A percentile compares a stretch with the other conserved stretches of the same genome.
Evolutionary conservation across 1,139 yeast genomes (phyloP).

Genomic region (Hemisphaericaspora xylofermentans): DNA sequence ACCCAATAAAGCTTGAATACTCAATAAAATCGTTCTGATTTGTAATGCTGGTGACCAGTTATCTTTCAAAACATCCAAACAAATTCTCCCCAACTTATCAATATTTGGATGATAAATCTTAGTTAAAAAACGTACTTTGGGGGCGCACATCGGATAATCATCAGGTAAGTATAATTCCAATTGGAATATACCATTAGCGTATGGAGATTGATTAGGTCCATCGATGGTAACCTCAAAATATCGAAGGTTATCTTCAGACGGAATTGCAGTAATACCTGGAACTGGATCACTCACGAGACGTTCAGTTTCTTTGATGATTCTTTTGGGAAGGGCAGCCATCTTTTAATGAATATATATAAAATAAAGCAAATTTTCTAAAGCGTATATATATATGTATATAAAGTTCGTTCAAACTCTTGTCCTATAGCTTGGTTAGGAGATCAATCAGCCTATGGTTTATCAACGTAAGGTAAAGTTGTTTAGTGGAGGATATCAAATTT

Average conservation of each 20-base stretch:
- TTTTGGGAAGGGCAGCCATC: conserved; percentile 75
- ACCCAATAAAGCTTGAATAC: conserved; percentile 90
- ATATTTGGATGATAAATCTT: conserved; percentile 96
- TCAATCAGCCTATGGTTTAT: neutral
- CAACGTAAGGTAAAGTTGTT: neutral
- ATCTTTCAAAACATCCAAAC: conserved; percentile 89
- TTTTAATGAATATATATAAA: neutral
- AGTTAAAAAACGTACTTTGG: conserved; percentile 88
- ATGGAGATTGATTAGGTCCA: conserved; percentile 87
- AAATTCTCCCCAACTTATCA: conserved; percentile 90
- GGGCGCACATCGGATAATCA: conserved; percentile 92
- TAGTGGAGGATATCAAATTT: neutral
- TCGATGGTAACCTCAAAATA: conserved; percentile 83
- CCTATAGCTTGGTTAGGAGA: neutral
- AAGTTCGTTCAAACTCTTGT: too few species aligned
- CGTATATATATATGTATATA: neutral
- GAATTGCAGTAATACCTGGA: conserved; percentile 90
- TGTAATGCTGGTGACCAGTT: conserved; percentile 98
- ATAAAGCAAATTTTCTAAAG: neutral
- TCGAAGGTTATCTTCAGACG: conserved; percentile 90
- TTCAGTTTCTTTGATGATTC: conserved; percentile 94
- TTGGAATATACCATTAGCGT: conserved; percentile 73
- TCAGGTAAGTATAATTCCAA: conserved; percentile 82
- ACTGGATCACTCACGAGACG: conserved; percentile 91
- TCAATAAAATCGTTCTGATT: conserved; percentile 87